Evolutionary conservation across 805 yeast genomes (phyloP).

Genomic region (Saccharomycopsis microspora): DNA sequence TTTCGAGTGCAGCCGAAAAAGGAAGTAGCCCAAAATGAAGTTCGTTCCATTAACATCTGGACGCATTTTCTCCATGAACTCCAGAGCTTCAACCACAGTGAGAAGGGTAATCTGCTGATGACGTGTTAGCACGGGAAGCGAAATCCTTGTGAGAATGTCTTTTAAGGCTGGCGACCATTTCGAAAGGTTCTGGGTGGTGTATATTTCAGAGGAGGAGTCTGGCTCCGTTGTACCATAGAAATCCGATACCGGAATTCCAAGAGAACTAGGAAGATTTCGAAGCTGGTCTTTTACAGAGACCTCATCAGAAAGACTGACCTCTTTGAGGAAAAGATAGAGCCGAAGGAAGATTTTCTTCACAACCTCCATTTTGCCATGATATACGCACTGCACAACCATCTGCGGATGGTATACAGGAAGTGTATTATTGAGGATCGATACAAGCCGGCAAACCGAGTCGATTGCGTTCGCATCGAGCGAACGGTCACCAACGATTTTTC

Average conservation of each 20-base stretch:
- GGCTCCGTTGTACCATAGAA: constrained; percentile 11
- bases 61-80: constrained; percentile 35
- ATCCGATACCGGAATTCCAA: constrained; percentile 12
- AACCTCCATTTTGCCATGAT: constrained; percentile 43
- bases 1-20: constrained; percentile 44
- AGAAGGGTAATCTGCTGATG: constrained; percentile 84
- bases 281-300: constrained; percentile 15
- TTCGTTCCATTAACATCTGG: constrained; percentile 59
- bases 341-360: constrained; percentile 47
- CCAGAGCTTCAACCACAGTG: constrained; percentile 54
- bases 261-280: constrained; percentile 6
- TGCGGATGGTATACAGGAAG: constrained; percentile 89
- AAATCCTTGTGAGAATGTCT: constrained; percentile 48
- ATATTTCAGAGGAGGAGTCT: constrained; percentile 18
- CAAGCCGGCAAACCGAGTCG: constrained; percentile 47
- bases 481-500: constrained; percentile 45
- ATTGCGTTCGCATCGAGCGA: constrained; percentile 17
- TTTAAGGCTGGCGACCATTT: constrained; percentile 24
- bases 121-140: constrained; percentile 74
- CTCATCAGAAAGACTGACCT: constrained; percentile 31
- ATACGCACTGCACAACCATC: constrained; percentile 62
- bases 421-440: constrained; percentile 76
- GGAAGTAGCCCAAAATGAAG: constrained; percentile 58
- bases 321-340: constrained; percentile 43
- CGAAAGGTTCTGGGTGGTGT: constrained; percentile 18